Evolutionary conservation across 2,329 filamentous ascomycete genomes (phyloP), one percentile per base, ranked within the genome.

Genomic region (Fusarium aywerte): DNA sequence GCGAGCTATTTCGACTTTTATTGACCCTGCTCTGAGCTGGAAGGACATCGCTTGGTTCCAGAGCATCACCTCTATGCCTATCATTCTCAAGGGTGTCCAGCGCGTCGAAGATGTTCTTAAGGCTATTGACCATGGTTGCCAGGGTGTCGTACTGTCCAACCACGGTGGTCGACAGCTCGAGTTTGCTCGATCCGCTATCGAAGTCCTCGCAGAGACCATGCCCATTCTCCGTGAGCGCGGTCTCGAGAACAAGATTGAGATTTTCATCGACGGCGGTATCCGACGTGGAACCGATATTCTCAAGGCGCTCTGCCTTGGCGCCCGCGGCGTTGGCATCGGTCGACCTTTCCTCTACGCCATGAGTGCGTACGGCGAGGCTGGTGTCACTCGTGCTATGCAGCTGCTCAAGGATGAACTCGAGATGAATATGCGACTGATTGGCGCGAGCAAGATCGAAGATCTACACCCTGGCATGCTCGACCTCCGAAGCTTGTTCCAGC

Each of bases 341-440:
- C 85, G 96, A 6, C 96, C 96, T 23, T 98, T 99, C 83, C 80
- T 99, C 62, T 99, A 94, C 76, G 95, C 96, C 74, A 98, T 99
- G 95, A 92, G 90, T 66, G 89, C 93, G 11, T 98, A 98, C 74
- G 96, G 96, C 2, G 81, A 92, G 61, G 84, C 90, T 4, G 96
- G 96, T 67, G 95, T 98, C 20, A 92, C 96, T 75, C 87, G 92
- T 32, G 96, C 96, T 31, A 97, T 98, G 91, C 91, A 93, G 79
- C 82, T 97, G 59, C 85, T 97, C 71, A 93, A 92, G 81, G 96
- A 98, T 75, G 96, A 99, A 85, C 92, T 99, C 87, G 93, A 96
- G 82, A 98, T 98, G 95, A 96, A 95, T 76, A 98, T 99, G 96
- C 88, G 96, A 8, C 82, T 99, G 66, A 93, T 99, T 71, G 96